Evolutionary conservation across 2,329 filamentous ascomycete genomes (phyloP), one percentile per base, ranked within the genome.

Genomic region (Xylariaceae sp.): DNA sequence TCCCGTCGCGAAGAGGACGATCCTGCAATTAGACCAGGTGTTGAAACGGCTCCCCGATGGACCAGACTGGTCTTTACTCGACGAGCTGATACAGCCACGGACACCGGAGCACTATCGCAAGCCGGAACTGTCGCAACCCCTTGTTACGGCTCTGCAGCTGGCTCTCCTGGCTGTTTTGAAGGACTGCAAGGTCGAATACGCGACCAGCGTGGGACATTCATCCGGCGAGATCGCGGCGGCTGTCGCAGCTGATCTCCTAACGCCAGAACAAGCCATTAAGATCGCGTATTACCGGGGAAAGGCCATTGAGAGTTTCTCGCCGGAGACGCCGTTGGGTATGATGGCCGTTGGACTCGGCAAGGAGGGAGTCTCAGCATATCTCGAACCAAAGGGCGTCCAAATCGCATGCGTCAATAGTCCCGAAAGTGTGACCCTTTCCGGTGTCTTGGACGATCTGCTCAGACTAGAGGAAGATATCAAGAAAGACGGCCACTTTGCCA

Each of bases 391-490:
- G 2, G 34, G 52, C 10, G 18, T 62, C 1, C 53, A 13, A 18
- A 34, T 64, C 8, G 62, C 62, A 4, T 47, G 47, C 11, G n/a
- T 60, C 7, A 64, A 64, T 23, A 58, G 57, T 2, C 60, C 60
- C 2, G 17, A 47, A 2, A 64, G 62, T 11, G 23, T 45, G 2
- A 64, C 62, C 6, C 11, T 64, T 1, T 58, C 54, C 2, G 62
- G 62, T 2, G 60, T 58, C 0, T 0, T 39, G 0, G 35, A 55
- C 4, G 52, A 52, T 1, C 58, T 64, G 30, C 15, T 49, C 5
- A 6, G 23, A 10, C 18, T 64, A n/a, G n/a, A 1, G 2, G 13
- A 23, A n/a, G 30, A 5, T 1, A 11, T 64, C 10, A 34, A 1
- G 9, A 37, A 1, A 1, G 6, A 57, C 2, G 30, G 42, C 3